phyloP scores from a whole-genome alignment of 2,329 filamentous ascomycete genomes.

The Rhynchosporium agropyri region DNA sequence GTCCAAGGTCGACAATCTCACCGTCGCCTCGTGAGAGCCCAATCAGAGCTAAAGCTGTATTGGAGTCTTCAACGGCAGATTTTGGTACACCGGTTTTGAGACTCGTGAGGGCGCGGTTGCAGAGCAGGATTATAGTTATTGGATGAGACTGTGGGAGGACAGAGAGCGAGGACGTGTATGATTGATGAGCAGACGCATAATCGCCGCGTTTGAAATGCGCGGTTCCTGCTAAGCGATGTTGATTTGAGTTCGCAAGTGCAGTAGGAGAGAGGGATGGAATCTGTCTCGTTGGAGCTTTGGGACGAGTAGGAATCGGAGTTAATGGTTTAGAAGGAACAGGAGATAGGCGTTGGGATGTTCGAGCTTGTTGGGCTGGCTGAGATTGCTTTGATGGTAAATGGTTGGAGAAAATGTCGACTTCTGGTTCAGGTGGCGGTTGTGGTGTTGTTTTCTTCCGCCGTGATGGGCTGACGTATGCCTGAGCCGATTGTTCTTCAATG shows the following conservation, averaged over 20 bases:
- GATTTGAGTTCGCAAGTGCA: conserved; percentile 74
- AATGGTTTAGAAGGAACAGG: conserved; percentile 48
- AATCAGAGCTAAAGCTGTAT: conserved; percentile 77
- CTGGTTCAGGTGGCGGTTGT: conserved; percentile 52
- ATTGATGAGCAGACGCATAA: conserved; percentile 80
- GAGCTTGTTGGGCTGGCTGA: conserved; percentile 38
- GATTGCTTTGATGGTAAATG: conserved; percentile 40
- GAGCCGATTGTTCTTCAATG: conserved; percentile 76
- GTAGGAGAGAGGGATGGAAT: conserved; percentile 68
- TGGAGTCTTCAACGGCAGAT: conserved; percentile 80
- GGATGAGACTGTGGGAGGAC: conserved; percentile 79
- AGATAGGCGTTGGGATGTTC: conserved; percentile 43
- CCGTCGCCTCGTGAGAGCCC: conserved; percentile 76
- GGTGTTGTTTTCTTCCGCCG: conserved; percentile 70
- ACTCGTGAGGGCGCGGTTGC: conserved; percentile 86
- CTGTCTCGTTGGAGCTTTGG: conserved; percentile 51
- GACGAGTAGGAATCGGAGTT: conserved; percentile 48
- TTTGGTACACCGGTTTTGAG: conserved; percentile 93
- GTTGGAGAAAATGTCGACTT: conserved; percentile 61
- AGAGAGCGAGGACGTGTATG: conserved; percentile 76
- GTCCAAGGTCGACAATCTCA: conserved; percentile 73
- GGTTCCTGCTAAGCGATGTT: conserved; percentile 77
- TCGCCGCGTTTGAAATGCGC: conserved; percentile 94
- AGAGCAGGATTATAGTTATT: conserved; percentile 82
- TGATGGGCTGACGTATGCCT: conserved; percentile 86